phyloP scores from a whole-genome alignment of 805 yeast genomes.

The Jamesozyma rosinii region DNA sequence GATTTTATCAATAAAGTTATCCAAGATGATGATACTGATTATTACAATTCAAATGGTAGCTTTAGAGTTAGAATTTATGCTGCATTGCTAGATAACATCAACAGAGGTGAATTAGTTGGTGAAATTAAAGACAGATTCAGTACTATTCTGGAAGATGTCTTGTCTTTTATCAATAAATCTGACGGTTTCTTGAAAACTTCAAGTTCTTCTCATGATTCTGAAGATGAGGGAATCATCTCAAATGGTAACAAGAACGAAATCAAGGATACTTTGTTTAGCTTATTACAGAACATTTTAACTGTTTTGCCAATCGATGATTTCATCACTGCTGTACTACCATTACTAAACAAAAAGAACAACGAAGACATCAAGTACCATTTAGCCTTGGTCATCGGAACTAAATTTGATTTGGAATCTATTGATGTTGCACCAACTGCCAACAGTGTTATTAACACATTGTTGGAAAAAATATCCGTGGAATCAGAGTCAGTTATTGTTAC shows the following conservation, averaged over 20 bases:
- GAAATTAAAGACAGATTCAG: conserved; percentile 22
- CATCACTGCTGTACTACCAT: conserved; percentile 48
- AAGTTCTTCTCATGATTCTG: conserved; percentile 4
- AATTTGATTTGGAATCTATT: conserved; percentile 59
- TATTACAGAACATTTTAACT: conserved; percentile 55
- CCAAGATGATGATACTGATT: conserved; percentile 29
- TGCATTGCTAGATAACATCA: conserved; percentile 36
- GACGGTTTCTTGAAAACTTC: conserved; percentile 1
- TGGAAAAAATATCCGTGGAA: conserved; percentile 30
- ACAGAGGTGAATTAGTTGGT: conserved; percentile 8
- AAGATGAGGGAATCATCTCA: conserved; percentile 13
- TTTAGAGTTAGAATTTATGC: conserved; percentile 48
- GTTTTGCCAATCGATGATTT: conserved; percentile 70
- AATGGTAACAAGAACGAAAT: conserved; percentile 25
- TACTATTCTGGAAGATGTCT: conserved; percentile 15
- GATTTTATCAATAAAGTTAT: conserved; percentile 48
- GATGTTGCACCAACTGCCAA: conserved; percentile 45
- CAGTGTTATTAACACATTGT: conserved; percentile 42
- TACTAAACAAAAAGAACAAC: conserved; percentile 28
- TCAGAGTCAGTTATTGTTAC: conserved; percentile 37
- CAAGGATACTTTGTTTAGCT: conserved; percentile 39
- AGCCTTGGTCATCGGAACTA: conserved; percentile 51
- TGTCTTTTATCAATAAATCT: conserved; percentile 18
- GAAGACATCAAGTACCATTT: conserved; percentile 50
- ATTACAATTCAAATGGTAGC: conserved; percentile 24